Base-by-base conservation (phyloP, 306 rosid species). In the Cotoneaster glaucophyllus region DNA sequence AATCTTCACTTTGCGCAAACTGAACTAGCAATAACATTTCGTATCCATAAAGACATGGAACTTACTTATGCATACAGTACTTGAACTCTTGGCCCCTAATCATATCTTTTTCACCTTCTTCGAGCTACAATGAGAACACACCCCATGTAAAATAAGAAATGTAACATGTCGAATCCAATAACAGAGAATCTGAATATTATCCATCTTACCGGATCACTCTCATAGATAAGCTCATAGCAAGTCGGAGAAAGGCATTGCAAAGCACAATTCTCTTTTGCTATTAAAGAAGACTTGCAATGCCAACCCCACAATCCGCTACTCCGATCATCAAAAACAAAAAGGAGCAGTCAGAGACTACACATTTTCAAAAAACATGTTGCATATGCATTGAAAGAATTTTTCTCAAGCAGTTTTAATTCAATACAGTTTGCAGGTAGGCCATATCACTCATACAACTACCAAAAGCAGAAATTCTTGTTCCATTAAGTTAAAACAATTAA, bases 41-140 rank as follows among this genome's bases (percentile, higher is more conserved):
- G n/a, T 74, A 67, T 61, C 64, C 24, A 9, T 75, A 67, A 18
- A 41, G 28, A 61, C 34, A 24, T 1, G 44, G 63, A 44, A 86
- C 97, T 82, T 90, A 94, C 98, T 88, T 90, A 64, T 91, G 84
- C 90, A 92, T 85, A 41, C 98, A 94, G 80, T 86, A 90, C 78
- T 94, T 92, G 84, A 72, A 91, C 86, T 94, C 96, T 82, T 91
- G 97, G 76, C 96, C 73, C 64, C 98, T 90, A 77, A 67, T 18
- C 11, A 85, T 85, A 84, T 94, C 98, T 73, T 92, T 94, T 79
- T 92, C 98, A 80, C 98, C 98, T 77, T 92, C 98, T 80, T 94
- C 98, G 17, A 91, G 97, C 98, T 94, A 80, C 85, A 87, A 79
- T 8, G 29, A 74, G 41, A 80, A 41, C 10, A 64, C 58, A 80